Evolutionary conservation across 2,329 filamentous ascomycete species (phyloP).

Genomic region (Aspergillus ibericus): DNA sequence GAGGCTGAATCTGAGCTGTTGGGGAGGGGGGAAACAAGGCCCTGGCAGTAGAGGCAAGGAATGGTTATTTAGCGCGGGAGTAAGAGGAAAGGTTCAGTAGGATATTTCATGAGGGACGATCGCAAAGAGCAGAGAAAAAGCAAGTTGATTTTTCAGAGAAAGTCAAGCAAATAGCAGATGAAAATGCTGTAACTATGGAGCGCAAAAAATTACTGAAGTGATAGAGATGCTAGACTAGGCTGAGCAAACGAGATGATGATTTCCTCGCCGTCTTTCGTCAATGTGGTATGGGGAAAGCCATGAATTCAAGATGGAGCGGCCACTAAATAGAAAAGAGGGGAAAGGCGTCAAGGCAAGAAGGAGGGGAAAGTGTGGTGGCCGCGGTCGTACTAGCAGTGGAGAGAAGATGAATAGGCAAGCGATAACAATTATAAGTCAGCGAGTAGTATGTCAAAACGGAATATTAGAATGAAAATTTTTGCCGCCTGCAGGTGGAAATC

Average conservation of each 20-base stretch:
- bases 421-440: constrained; percentile 16
- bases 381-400: constrained; percentile 9
- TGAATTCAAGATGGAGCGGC: background rate
- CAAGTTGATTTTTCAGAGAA: background rate
- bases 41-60: background rate
- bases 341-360: constrained; percentile 12
- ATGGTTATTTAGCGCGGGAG: background rate
- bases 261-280: background rate
- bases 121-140: background rate
- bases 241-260: background rate
- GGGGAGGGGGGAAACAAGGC: background rate
- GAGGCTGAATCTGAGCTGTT: background rate
- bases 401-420: constrained; percentile 19
- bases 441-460: constrained; percentile 15
- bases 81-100: background rate
- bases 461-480: constrained; percentile 14
- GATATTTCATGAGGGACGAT: background rate
- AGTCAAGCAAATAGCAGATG: background rate
- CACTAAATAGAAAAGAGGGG: constrained; percentile 3
- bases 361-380: constrained; percentile 5
- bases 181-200: background rate
- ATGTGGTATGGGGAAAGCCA: background rate
- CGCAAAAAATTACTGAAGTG: background rate
- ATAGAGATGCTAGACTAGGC: background rate
- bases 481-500: constrained; percentile 16